phyloP scores from a whole-genome alignment of 2,329 filamentous ascomycete genomes.

The Ramularia collo-cygni region DNA sequence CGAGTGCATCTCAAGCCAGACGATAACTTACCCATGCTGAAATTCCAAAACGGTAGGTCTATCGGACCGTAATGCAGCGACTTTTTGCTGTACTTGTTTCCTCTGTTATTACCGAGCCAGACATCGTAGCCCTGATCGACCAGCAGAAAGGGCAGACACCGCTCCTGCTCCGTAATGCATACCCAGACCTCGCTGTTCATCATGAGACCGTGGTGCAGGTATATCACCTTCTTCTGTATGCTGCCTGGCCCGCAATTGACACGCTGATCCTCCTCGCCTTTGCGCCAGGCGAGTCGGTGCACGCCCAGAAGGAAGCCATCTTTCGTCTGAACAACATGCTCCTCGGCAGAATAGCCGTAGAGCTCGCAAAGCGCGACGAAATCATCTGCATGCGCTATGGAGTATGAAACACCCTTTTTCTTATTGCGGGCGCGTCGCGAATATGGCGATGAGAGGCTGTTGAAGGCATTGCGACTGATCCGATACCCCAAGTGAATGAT shows the following conservation, averaged over 20 bases:
- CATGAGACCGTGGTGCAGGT: slow-evolving; percentile 88
- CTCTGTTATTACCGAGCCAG: slow-evolving; percentile 95
- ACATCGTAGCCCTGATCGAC: slow-evolving; percentile 92
- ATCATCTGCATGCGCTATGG: slow-evolving; percentile 78
- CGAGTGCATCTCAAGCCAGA: no score
- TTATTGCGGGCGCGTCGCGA: slow-evolving; percentile 60
- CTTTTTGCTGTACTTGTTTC: slow-evolving; percentile 99
- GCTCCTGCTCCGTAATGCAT: slow-evolving; percentile 76
- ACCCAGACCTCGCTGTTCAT: slow-evolving; percentile 99
- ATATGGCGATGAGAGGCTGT: slow-evolving; percentile 64
- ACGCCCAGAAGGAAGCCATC: slow-evolving; percentile 90
- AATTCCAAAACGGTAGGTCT: slow-evolving; percentile 82
- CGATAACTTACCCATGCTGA: slow-evolving; percentile 96
- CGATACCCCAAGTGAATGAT: slow-evolving; percentile 78
- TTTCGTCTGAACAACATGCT: slow-evolving; percentile 89
- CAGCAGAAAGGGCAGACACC: slow-evolving; percentile 80
- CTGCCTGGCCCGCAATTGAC: slow-evolving; percentile 67
- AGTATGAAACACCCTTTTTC: slow-evolving; percentile 48
- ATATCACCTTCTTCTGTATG: slow-evolving; percentile 76
- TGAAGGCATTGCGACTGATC: slow-evolving; percentile 75
- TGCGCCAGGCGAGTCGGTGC: slow-evolving; percentile 76
- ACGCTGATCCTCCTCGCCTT: slow-evolving; percentile 69
- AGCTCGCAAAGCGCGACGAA: slow-evolving; percentile 90
- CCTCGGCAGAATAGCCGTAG: slow-evolving; percentile 88
- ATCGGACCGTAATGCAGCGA: slow-evolving; percentile 68